Base-by-base conservation (phyloP, 2,329 filamentous ascomycete genomes). In the Macrophomina pseudophaseolina region DNA sequence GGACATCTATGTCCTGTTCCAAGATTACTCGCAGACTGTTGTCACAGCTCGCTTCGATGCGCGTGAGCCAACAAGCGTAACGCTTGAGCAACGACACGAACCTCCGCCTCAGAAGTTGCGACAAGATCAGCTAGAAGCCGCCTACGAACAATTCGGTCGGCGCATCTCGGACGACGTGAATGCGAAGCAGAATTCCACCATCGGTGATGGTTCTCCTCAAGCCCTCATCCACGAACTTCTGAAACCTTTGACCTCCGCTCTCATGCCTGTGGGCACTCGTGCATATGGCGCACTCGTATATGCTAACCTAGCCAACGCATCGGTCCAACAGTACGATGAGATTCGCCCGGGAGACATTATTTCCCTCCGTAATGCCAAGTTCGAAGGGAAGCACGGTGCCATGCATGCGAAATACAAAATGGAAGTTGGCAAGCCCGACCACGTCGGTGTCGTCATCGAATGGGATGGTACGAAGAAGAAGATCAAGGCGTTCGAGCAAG, bases 391-490 rank as follows among this genome's bases (percentile, higher is more conserved):
- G 79, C 92, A 94, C 72, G 95, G 95, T 1, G 87, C 93, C 4
- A 94, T 99, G 91, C 94, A 98, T 76, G 91, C 92, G 71, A 98
- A 97, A 78, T 99, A 99, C 78, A 90, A 85, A 58, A 83, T 88
- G 63, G 95, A 99, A 72, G 92, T 97, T 1, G 94, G 93, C 70
- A 95, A 92, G 76, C 92, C 87, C 9, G 86, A 94, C 70, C 95
- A 99, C 74, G 94, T 98, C 0, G 95, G 87, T 2, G 83, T 99
- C 2, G 94, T 99, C 4, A 87, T 93, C 9, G 95, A 99, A 78
- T 99, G 95, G 95, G 95, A 99, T 78, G 95, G 95, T 3, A 97
- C 93, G 48, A 97, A 97, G 87, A 97, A 97, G 86, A 97, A 98
- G 85, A 90, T 99, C 32, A 84, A 94, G 33, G 94, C 90, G 1